Evolutionary conservation across 306 rosid species (phyloP).

Genomic region (Ormosia semicastrata): DNA sequence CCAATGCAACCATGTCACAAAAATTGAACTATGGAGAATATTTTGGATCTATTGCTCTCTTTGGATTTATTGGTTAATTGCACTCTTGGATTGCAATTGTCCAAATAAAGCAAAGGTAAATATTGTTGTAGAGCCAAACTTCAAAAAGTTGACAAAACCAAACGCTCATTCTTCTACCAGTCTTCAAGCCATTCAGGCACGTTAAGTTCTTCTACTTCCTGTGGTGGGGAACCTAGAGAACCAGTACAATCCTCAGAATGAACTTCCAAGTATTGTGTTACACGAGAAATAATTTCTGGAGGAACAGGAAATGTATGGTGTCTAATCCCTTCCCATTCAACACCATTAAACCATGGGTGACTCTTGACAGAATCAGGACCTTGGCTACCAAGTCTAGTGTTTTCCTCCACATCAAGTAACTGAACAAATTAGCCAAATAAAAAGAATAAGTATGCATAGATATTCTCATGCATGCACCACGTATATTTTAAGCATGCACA

Average conservation of each 20-base stretch:
- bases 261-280: conserved; percentile 62
- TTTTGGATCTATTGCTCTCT: conserved; percentile 17
- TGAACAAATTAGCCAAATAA: conserved; percentile 38
- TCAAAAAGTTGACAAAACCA: conserved; percentile 24
- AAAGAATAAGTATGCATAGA: conserved; percentile 23
- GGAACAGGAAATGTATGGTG: conserved; percentile 60
- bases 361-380: conserved; percentile 63
- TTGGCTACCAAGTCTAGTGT: conserved; percentile 75
- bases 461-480: neutral
- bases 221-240: conserved; percentile 47
- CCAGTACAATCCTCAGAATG: conserved; percentile 53
- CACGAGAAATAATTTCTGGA: conserved; percentile 61
- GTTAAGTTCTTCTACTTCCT: conserved; percentile 54
- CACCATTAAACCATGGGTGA: conserved; percentile 87
- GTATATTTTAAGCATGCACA: neutral
- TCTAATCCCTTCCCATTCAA: conserved; percentile 76
- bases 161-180: conserved; percentile 59
- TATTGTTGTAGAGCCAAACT: conserved; percentile 26
- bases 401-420: conserved; percentile 92
- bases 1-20: conserved; percentile 21
- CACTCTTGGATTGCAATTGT: conserved; percentile 23
- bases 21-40: conserved; percentile 36
- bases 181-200: conserved; percentile 87
- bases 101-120: conserved; percentile 15
- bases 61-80: conserved; percentile 21